Base-by-base conservation (phyloP, 176 grass and related monocot species). In the Oryza glumipatula region DNA sequence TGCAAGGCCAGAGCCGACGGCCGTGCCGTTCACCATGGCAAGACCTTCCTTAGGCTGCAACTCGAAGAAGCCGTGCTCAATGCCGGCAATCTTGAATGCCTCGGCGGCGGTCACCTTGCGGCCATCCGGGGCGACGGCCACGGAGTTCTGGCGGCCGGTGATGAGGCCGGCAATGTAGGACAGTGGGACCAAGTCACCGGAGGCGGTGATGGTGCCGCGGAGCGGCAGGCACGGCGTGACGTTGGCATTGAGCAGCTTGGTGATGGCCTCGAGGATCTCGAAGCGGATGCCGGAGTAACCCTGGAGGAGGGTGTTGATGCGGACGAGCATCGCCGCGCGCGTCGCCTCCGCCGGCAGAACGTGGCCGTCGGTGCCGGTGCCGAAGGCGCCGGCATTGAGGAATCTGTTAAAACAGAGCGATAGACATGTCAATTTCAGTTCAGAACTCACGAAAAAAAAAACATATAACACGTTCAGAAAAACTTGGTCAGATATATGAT, bases 1-100 rank as follows among this genome's bases (percentile, higher is more conserved):
- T 0, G 95, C 95, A 2, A 98, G 88, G 4, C 88, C 95, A 0
- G 96, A 95, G 46, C 96, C 96, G 5, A 98, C 96, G 15, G 96
- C 93, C 2, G 96, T 98, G 38, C 96, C 96, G 39, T 98, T 98
- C 39, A 98, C 96, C 73, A 98, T 90, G 45, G 96, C 93, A 33
- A 98, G 93, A 1, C 93, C 96, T 30, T 98, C 96, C 93, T 98
- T 98, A 43, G 96, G 96, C 76, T 95, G 96, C 80, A 98, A 61
- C 84, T 98, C 89, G 15, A 98, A 98, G 78, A 96, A 96, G 0
- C 85, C 88, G 30, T 92, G 90, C 71, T 85, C 80, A 33, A 96
- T 93, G 3, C 94, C 94, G 2, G 94, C 91, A 13, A 91, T 89
- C 83, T 88, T 90, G 81, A 96, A 96, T 19, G 94, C 94, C 88